Base-by-base conservation (phyloP, 1,139 yeast genomes). In the Kodamaea ohmeri region DNA sequence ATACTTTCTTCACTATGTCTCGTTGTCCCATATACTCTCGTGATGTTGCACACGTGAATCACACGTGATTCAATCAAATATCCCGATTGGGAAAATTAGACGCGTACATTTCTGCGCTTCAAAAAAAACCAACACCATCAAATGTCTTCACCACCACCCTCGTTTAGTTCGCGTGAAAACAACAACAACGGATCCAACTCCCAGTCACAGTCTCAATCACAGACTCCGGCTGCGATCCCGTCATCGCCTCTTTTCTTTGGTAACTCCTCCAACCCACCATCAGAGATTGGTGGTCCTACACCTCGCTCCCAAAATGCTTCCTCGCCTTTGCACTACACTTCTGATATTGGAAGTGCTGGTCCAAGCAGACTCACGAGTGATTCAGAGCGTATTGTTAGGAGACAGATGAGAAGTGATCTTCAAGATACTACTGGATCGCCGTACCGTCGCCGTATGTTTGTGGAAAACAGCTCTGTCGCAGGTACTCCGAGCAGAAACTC, bases 201-300 rank as follows among this genome's bases (percentile, higher is more conserved):
- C 2, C 57, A 53, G 36, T 53, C 65, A 9, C 74, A 66, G 50
- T 52, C 67, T 9, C 72, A 67, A 46, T 39, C 55, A 19, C 62
- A 53, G 36, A 43, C 51, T 18, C 54, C 56, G 14, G 53, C 52
- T 69, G 22, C 61, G n/a, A 78, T 71, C 25, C 82, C 83, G 6
- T 78, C 86, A 9, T 81, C 88, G 17, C 88, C 88, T 22, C 68
- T 82, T 43, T 80, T 82, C 53, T 73, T 80, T 53, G 76, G 78
- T 16, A 73, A 78, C 20, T 71, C 79, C 7, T 72, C 77, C 16
- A 68, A 70, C 42, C 69, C 73, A 2, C 58, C 63, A 35, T 68
- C 74, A 9, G 75, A 70, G 41, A 49, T 43, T 27, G 49, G 48
- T 38, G 52, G 47, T 9, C 47, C 45, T 8, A 47, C 52, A 16